Conservation (phyloP, 1,284 basidiomycete species). For the Heterobasidion annosum region DNA sequence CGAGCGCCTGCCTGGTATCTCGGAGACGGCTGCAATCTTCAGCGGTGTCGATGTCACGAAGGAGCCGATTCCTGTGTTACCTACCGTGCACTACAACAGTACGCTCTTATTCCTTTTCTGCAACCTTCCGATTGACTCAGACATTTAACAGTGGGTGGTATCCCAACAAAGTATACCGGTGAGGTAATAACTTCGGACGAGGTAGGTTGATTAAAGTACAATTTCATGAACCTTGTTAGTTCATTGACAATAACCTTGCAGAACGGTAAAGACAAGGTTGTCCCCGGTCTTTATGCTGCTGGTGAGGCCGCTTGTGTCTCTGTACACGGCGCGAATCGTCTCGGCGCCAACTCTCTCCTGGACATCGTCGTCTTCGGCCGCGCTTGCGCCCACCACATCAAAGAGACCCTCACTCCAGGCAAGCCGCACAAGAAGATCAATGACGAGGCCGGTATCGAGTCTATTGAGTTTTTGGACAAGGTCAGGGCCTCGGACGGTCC, state of each 20-base stretch:
- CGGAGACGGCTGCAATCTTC: slow-evolving; percentile 99
- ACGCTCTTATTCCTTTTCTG: slow-evolving; percentile 19
- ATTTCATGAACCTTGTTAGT: background rate
- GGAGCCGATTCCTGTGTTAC: slow-evolving; percentile 96
- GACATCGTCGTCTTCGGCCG: slow-evolving; percentile 99
- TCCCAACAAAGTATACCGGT: slow-evolving; percentile 97
- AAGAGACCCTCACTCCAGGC: slow-evolving; percentile 83
- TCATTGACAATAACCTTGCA: slow-evolving; percentile 12
- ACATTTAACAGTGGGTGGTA: slow-evolving; percentile 82
- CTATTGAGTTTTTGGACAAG: slow-evolving; percentile 87
- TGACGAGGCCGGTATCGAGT: slow-evolving; percentile 81
- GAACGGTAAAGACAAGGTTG: slow-evolving; percentile 88
- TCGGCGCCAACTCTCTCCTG: slow-evolving; percentile 97
- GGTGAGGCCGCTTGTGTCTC: slow-evolving; percentile 99
- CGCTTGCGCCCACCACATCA: slow-evolving; percentile 97
- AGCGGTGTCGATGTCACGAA: slow-evolving; percentile 99
- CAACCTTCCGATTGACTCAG: slow-evolving; percentile 11
- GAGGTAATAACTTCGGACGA: slow-evolving; percentile 87
- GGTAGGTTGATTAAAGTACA: slow-evolving; percentile 18
- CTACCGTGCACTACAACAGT: slow-evolving; percentile 96
- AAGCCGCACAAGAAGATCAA: slow-evolving; percentile 88
- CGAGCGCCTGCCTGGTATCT: slow-evolving; percentile 98
- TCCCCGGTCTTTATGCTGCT: slow-evolving; percentile 96
- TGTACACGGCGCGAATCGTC: slow-evolving; percentile 98
- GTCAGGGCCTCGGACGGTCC: slow-evolving; percentile 80